phyloP scores from a whole-genome alignment of 306 rosid genomes.

The Rubus parviflorus region DNA sequence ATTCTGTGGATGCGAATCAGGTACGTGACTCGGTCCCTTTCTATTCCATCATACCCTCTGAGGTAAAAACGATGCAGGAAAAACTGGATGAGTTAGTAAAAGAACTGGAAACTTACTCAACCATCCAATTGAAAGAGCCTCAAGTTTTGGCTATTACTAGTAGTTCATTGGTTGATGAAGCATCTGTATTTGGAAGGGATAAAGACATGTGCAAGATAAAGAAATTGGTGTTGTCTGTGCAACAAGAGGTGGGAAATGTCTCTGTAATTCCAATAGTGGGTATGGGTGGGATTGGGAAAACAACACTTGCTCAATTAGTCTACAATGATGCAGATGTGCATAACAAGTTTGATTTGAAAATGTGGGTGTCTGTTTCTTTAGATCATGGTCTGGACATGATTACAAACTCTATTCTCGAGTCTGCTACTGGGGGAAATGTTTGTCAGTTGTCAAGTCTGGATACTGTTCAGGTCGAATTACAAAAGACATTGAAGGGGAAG shows the following conservation, averaged over 20 bases:
- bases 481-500: not conserved
- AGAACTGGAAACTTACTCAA: constrained; percentile 10
- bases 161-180: constrained; percentile 20
- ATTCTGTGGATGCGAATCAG: not conserved
- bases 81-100: not conserved
- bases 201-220: not conserved
- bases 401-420: not conserved
- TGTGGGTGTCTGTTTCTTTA: constrained; percentile 30
- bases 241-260: not conserved
- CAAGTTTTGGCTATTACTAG: not conserved
- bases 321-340: constrained; percentile 24
- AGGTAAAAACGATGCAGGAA: constrained; percentile 1
- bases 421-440: not conserved
- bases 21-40: constrained; percentile 5
- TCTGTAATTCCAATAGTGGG: constrained; percentile 20
- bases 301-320: constrained; percentile 31
- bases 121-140: not conserved
- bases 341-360: constrained; percentile 13
- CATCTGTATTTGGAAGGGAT: constrained; percentile 20
- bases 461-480: not conserved
- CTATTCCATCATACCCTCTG: constrained; percentile 10
- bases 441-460: not conserved
- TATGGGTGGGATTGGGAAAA: constrained; percentile 32
- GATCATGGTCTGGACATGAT: not conserved
- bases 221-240: not conserved